Base-by-base conservation (phyloP, 2,329 filamentous ascomycete genomes). In the Apiospora marii region DNA sequence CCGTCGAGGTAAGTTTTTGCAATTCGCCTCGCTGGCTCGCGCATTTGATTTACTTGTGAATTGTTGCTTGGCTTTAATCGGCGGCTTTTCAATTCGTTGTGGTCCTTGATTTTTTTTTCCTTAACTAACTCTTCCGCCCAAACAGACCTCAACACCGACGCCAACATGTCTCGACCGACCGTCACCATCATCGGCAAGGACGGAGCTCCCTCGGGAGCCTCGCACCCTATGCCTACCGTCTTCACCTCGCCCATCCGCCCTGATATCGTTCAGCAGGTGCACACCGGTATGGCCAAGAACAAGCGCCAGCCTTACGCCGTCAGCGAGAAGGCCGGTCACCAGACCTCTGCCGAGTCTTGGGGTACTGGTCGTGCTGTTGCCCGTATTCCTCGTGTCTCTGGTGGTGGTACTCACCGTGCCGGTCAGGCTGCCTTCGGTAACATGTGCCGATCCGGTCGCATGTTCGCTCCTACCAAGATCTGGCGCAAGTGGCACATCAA, bases 401-500 rank as follows among this genome's bases (percentile, higher is more conserved):
- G 96, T 92, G 96, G 96, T 90, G 96, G 96, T 94, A 99, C 96
- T 86, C 96, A 99, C 93, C 96, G 96, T 91, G 96, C 96, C 84
- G 96, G 96, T 90, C 96, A 99, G 91, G 96, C 96, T 87, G 96
- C 96, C 81, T 99, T 98, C 88, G 96, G 96, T 94, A 99, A 99
- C 94, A 95, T 96, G 95, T 99, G 96, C 90, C 95, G 96, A 87
- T 98, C 96, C 85, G 96, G 97, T 90, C 96, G 96, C 89, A 99
- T 99, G 96, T 99, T 99, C 89, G 96, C 96, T 81, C 96, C 96
- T 80, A 99, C 96, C 88, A 99, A 99, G 93, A 93, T 98, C 89
- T 99, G 96, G 97, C 92, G 96, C 87, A 98, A 98, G 91, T 99
- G 96, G 97, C 96, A 99, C 91, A 91, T 98, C 91, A 98, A 98